A percentile compares a stretch with the other conserved stretches of the same genome.
Evolutionary conservation across 1,139 yeast genomes (phyloP).

Genomic region (Dujonia santamariae): DNA sequence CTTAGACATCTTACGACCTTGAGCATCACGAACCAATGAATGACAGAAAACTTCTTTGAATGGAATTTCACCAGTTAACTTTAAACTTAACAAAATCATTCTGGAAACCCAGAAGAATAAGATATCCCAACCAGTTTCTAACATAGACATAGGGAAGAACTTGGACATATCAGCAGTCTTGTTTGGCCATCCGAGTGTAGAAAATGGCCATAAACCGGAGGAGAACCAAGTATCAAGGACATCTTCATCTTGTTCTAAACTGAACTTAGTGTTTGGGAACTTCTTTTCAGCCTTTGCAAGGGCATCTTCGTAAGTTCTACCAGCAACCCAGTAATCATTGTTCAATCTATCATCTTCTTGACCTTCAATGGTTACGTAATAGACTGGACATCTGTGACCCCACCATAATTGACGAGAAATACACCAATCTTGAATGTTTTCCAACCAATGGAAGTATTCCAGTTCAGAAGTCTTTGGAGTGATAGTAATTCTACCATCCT

Average conservation of each 20-base stretch:
- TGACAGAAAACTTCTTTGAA: slow-evolving; percentile 97
- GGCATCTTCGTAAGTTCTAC: slow-evolving; percentile 80
- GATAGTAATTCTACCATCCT: slow-evolving; percentile 75
- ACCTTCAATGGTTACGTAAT: slow-evolving; percentile 81
- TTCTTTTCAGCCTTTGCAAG: slow-evolving; percentile 70
- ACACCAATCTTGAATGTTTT: slow-evolving; percentile 98
- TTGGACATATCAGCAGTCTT: slow-evolving; percentile 68
- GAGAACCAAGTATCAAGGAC: slow-evolving; percentile 99
- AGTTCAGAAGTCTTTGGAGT: slow-evolving; percentile 87
- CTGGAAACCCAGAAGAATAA: slow-evolving; percentile 98
- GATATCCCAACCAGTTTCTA: slow-evolving; percentile 99
- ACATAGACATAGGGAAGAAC: slow-evolving; percentile 87
- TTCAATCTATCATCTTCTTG: slow-evolving; percentile 57
- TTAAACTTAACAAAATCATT: slow-evolving; percentile 89
- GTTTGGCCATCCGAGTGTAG: slow-evolving; percentile 95
- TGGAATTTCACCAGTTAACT: slow-evolving; percentile 88
- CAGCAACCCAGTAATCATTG: slow-evolving; percentile 88
- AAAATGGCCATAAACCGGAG: slow-evolving; percentile 96
- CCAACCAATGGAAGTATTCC: slow-evolving; percentile 95
- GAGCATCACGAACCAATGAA: slow-evolving; percentile 97
- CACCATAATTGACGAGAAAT: slow-evolving; percentile 99
- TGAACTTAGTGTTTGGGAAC: slow-evolving; percentile 68
- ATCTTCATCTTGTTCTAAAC: slow-evolving; percentile 93
- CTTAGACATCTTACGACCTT: slow-evolving; percentile 98
- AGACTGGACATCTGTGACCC: slow-evolving; percentile 99